Evolutionary conservation across 1,284 basidiomycete genomes (phyloP).

Genomic region (Sanghuangporus sanghuang): DNA sequence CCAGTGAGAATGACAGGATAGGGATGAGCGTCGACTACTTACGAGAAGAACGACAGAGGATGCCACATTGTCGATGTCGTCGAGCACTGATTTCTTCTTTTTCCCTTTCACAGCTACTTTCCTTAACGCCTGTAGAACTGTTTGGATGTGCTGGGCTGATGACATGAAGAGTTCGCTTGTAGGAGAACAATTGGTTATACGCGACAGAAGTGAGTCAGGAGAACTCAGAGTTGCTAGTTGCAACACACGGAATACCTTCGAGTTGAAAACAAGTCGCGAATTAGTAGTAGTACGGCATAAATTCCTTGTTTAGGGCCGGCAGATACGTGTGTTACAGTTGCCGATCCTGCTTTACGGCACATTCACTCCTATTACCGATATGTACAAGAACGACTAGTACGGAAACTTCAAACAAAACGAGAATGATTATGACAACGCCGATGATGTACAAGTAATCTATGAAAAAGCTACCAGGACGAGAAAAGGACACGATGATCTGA

Average conservation of each 20-base stretch:
- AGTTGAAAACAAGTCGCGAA: background rate
- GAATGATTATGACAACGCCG: no score
- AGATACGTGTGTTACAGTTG: background rate
- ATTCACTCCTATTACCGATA: no score
- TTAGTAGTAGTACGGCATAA: background rate
- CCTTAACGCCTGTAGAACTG: slow-evolving; percentile 8
- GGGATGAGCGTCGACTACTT: background rate
- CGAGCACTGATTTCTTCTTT: slow-evolving; percentile 12
- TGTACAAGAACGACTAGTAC: no score
- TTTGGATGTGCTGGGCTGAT: background rate
- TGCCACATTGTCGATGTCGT: slow-evolving; percentile 15
- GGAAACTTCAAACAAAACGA: no score
- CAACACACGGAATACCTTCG: background rate
- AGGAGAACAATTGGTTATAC: background rate
- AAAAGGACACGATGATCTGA: no score
- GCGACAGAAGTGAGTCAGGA: background rate
- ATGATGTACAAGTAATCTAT: no score
- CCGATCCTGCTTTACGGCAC: no score
- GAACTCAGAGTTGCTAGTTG: background rate
- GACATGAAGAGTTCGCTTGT: background rate
- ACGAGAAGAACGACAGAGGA: slow-evolving; percentile 12
- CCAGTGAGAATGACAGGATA: background rate
- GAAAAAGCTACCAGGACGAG: no score
- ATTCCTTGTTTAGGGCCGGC: background rate
- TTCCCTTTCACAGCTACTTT: slow-evolving; percentile 15